Conservation (phyloP, 1,139 yeast genomes). For the Candida albicans region DNA sequence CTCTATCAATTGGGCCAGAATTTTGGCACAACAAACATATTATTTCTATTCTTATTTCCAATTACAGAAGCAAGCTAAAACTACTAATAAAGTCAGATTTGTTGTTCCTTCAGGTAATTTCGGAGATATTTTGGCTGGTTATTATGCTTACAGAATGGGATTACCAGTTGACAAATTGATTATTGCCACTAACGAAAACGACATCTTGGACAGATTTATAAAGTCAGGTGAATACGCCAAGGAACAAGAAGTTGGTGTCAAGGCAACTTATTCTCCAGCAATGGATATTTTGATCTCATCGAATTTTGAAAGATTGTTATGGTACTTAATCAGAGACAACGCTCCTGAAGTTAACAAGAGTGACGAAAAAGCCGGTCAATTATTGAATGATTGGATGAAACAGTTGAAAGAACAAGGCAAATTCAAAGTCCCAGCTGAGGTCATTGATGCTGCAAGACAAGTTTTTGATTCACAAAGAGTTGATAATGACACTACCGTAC, state of each 20-base stretch:
- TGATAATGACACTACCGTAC: conserved; percentile 70
- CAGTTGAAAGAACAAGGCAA: conserved; percentile 75
- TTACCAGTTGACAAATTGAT: conserved; percentile 82
- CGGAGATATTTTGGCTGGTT: conserved; percentile 97
- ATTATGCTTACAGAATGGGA: conserved; percentile 93
- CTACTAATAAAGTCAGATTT: conserved; percentile 58
- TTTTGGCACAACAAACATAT: conserved; percentile 94
- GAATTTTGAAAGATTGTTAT: conserved; percentile 91
- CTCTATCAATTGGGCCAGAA: conserved; percentile 99
- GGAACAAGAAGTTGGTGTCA: conserved; percentile 57
- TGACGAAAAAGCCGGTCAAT: conserved; percentile 73
- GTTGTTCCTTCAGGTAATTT: conserved; percentile 98
- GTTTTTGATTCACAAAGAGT: conserved; percentile 83
- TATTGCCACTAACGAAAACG: conserved; percentile 95
- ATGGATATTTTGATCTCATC: conserved; percentile 97
- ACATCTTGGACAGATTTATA: conserved; percentile 89
- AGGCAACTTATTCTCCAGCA: conserved; percentile 93
- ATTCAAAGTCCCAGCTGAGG: conserved; percentile 66
- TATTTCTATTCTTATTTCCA: conserved; percentile 91
- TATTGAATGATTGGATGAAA: conserved; percentile 73
- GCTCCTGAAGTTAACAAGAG: conserved; percentile 36
- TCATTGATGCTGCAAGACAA: conserved; percentile 62
- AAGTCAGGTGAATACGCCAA: conserved; percentile 82
- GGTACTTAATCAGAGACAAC: conserved; percentile 85
- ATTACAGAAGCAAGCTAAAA: conserved; percentile 46